A percentile compares a stretch with the other conserved stretches of the same genome.
Evolutionary conservation across 2,329 filamentous ascomycete species (phyloP).

Genomic region (Sporothrix phasma): DNA sequence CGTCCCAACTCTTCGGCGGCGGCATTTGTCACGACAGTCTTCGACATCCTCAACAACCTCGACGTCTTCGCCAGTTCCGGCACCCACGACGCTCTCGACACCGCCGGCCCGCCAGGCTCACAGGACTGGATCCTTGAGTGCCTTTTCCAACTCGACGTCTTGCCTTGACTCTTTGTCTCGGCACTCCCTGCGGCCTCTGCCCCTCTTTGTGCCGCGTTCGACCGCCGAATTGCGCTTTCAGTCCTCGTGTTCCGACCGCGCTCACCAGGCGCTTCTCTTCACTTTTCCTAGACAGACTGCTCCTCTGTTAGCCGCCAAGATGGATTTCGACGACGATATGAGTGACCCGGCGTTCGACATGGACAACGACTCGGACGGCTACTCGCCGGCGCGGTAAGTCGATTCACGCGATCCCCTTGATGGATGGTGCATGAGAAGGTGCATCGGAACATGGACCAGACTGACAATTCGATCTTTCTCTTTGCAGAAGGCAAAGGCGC

Average conservation of each 20-base stretch:
- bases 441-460: conserved; percentile 15
- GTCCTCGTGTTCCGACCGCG: background rate
- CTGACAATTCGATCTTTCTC: background rate
- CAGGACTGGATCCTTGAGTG: conserved; percentile 17
- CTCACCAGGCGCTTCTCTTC: background rate
- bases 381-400: conserved; percentile 45
- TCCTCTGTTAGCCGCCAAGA: conserved; percentile 21
- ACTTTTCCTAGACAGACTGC: background rate
- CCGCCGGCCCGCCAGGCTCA: background rate
- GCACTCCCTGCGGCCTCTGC: background rate
- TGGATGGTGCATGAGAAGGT: no score
- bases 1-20: conserved; percentile 4
- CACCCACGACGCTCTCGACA: background rate
- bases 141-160: background rate
- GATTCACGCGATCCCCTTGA: background rate
- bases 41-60: background rate
- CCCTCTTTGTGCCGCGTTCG: background rate
- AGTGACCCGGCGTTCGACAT: conserved; percentile 50
- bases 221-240: background rate
- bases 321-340: conserved; percentile 49
- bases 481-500: conserved; percentile 40
- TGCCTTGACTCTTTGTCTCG: background rate
- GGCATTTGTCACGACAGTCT: conserved; percentile 4
- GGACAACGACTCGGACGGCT: conserved; percentile 48
- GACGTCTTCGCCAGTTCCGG: background rate